A percentile compares a stretch with the other conserved stretches of the same genome.
phyloP scores from a whole-genome alignment of 345 rosid species.

The Firmiana major region DNA sequence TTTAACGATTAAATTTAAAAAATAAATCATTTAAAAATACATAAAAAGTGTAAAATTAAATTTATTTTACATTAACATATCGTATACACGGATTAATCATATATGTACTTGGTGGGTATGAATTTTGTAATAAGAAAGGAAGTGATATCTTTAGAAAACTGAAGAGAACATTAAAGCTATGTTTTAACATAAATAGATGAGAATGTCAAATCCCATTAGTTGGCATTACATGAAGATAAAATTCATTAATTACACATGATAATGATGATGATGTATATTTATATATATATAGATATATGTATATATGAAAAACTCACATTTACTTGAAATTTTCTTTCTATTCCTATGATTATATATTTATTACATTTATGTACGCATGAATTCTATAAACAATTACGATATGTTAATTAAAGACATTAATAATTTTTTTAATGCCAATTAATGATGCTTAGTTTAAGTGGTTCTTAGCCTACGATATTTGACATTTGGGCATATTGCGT shows the following conservation, averaged over 20 bases:
- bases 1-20: too few relatives aligned
- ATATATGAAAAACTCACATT: background rate
- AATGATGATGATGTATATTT: background rate
- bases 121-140: background rate
- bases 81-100: too few relatives aligned
- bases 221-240: conserved; percentile 4
- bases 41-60: too few relatives aligned
- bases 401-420: too few relatives aligned
- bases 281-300: too few relatives aligned
- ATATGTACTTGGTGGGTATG: background rate
- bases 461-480: background rate
- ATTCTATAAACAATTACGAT: too few relatives aligned
- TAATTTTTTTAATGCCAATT: too few relatives aligned
- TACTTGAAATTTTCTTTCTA: background rate
- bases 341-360: too few relatives aligned
- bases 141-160: background rate
- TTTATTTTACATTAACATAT: too few relatives aligned
- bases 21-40: too few relatives aligned
- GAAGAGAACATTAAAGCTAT: background rate
- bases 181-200: background rate
- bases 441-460: background rate
- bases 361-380: too few relatives aligned
- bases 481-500: conserved; percentile 23
- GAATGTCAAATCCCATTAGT: background rate
- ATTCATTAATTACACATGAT: background rate